phyloP scores from a whole-genome alignment of 495 filamentous ascomycete genomes.

The Penicillium taxi region DNA sequence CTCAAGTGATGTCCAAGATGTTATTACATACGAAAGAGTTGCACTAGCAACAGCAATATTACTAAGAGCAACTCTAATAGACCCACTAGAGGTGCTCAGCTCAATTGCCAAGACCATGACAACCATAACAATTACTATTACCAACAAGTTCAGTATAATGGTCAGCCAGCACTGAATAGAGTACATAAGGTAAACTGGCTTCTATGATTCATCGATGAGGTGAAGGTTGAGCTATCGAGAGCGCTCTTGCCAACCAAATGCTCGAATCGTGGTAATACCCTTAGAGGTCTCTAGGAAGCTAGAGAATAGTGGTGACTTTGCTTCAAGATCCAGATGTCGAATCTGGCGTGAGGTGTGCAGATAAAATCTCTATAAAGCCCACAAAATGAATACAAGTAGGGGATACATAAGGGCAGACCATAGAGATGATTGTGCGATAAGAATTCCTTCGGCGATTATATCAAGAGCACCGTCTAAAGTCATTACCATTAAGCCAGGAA shows the following conservation, averaged over 20 bases:
- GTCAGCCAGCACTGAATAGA: conserved; percentile 37
- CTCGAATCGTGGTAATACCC: conserved; percentile 40
- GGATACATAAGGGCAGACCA: not conserved
- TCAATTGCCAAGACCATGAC: too few species aligned
- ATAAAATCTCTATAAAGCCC: conserved; percentile 38
- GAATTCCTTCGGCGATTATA: not conserved
- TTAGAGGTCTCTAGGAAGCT: conserved; percentile 39
- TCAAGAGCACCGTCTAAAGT: not conserved
- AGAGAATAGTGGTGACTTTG: conserved; percentile 42
- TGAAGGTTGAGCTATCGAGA: conserved; percentile 12
- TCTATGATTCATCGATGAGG: conserved; percentile 29
- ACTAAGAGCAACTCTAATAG: not conserved
- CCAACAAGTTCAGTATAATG: conserved; percentile 33
- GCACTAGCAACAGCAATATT: conserved; percentile 2
- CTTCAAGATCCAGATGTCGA: conserved; percentile 48
- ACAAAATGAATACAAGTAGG: not conserved
- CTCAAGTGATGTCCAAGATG: conserved; percentile 49
- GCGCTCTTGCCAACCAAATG: conserved; percentile 34
- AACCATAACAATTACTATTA: conserved; percentile 16
- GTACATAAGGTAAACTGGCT: conserved; percentile 36
- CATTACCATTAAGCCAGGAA: conserved; percentile 1
- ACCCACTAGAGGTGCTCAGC: too few species aligned
- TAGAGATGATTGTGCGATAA: not conserved
- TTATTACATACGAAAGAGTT: conserved; percentile 22
- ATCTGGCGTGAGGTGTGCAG: conserved; percentile 53